Conservation (phyloP, 2,329 filamentous ascomycete genomes). For the Pseudodiploospora longispora region DNA sequence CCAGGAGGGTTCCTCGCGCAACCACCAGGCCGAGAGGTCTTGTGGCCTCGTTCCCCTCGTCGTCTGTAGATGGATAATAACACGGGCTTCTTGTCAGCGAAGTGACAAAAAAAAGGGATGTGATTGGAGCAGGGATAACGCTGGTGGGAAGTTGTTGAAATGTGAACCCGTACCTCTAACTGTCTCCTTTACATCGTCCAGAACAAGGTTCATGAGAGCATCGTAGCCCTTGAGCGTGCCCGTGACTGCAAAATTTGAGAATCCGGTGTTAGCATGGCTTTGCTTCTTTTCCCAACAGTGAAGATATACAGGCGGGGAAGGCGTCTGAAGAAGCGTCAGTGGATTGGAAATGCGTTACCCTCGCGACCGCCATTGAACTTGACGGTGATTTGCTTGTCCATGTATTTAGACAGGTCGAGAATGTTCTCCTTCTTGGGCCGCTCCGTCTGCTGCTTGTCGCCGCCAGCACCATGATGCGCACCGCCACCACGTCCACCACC, state of each 20-base stretch:
- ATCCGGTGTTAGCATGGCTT: background rate
- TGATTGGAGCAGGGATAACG: background rate
- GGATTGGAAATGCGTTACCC: conserved; percentile 44
- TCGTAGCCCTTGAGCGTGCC: conserved; percentile 93
- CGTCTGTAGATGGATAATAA: conserved; percentile 49
- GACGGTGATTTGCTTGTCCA: conserved; percentile 91
- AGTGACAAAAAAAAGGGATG: background rate
- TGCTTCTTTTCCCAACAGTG: background rate
- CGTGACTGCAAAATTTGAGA: conserved; percentile 49
- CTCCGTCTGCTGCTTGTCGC: conserved; percentile 46
- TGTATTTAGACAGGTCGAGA: conserved; percentile 87
- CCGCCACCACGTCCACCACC: conserved; percentile 35
- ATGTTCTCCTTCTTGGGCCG: conserved; percentile 98
- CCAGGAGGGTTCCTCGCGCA: conserved; percentile 83
- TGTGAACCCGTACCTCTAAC: conserved; percentile 59
- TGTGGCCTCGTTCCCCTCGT: conserved; percentile 80
- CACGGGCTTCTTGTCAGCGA: background rate
- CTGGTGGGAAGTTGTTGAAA: background rate
- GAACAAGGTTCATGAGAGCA: conserved; percentile 93
- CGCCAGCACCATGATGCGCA: conserved; percentile 30
- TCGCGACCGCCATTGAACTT: conserved; percentile 95
- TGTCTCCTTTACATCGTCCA: conserved; percentile 87
- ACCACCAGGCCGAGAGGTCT: conserved; percentile 80
- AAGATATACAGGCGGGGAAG: background rate
- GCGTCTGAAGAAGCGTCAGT: background rate